Evolutionary conservation across 768 basidiomycete genomes (phyloP), one percentile per base, ranked within the genome.

Genomic region (Suillus clintonianus): DNA sequence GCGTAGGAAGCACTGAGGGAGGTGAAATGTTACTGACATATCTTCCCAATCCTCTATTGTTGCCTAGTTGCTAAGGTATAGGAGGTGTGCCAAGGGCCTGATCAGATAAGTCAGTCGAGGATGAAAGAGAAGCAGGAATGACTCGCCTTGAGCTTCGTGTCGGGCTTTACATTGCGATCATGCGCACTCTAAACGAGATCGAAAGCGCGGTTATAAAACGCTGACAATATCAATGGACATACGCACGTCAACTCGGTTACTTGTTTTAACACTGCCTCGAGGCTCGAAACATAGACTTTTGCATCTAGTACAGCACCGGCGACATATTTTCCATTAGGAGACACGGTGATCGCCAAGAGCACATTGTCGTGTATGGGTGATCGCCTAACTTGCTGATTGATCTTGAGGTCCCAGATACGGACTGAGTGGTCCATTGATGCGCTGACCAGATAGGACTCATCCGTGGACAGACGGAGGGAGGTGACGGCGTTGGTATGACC

Each of bases 281-380:
- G 85, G 68, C 97, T 89, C 97, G 97, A 99, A 2, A 96, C 83
- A 3, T 91, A 89, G 0, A 98, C 76, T 54, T 85, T 81, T 67
- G 87, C 84, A 71, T 99, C 97, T 71, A 86, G 86, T 0, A 96
- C 96, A 3, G 87, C 95, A 69, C 92, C 95, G 2, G 89, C 94
- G 4, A 99, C 83, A 62, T 89, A 88, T 70, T 84, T 89, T 5
- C 92, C 95, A 75, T 98, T 93, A 5, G 85, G 83, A 65, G 92
- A 95, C 47, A 97, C 73, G 1, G 96, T 93, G 15, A 99, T 80
- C 4, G 87, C 83, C 51, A 94, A 80, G 0, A 99, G 86, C 74
- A 95, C 91, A 70, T 95, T 94, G 6, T 85, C 89, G 74, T 99
- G 97, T 10, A 22, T 11, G 45, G n/a, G 43, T 9, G 19, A 17